A percentile compares a stretch with the other conserved stretches of the same genome.
These are phyloP conservation scores for Myxozyma sirexii DNA, from an alignment of 805 yeast species.

Conservation along the genomic window DNA sequence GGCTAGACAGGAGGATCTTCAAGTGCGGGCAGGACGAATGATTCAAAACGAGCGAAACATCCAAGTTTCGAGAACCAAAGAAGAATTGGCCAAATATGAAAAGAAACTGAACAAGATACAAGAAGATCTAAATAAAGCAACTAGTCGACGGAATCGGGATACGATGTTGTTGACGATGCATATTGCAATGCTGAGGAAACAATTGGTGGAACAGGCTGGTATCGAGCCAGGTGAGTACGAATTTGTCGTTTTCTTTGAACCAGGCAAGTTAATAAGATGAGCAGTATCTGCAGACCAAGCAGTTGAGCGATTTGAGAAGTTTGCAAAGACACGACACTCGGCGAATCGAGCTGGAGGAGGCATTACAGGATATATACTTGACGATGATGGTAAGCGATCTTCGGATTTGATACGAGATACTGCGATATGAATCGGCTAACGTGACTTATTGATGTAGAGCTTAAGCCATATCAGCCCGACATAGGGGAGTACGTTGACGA, in stretches of 20 bases:
- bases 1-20: neutral
- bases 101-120: neutral
- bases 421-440: no score
- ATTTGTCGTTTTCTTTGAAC: no score
- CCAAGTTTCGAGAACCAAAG: neutral
- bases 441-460: neutral
- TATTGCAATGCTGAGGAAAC: constrained; percentile 64
- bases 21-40: neutral
- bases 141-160: constrained; percentile 3
- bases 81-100: neutral
- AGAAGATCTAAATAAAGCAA: neutral
- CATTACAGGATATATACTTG: constrained; percentile 4
- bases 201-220: constrained; percentile 55
- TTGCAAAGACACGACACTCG: constrained; percentile 1
- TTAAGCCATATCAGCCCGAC: neutral
- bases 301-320: constrained; percentile 1
- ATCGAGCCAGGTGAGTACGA: constrained; percentile 49
- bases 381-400: constrained; percentile 8
- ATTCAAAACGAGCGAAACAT: neutral
- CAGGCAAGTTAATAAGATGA: neutral
- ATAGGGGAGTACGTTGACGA: neutral
- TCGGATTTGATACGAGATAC: no score
- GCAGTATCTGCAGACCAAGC: constrained; percentile 16
- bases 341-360: neutral
- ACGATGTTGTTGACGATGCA: constrained; percentile 47